Evolutionary conservation across 345 rosid species (phyloP), one percentile per base, ranked within the genome.

Genomic region (Erucastrum elatum): DNA sequence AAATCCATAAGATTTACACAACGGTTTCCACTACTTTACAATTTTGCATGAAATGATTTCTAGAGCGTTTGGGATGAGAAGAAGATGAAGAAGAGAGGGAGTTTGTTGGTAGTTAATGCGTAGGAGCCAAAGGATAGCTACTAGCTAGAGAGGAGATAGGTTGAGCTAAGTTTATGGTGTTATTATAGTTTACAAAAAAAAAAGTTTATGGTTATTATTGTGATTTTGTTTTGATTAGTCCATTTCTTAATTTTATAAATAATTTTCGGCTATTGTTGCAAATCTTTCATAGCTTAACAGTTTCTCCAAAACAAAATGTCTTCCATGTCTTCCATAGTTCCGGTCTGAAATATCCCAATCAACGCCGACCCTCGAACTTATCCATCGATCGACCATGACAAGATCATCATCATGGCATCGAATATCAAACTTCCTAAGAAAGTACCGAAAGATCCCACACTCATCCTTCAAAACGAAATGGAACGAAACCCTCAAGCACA

Each of bases 391-490:
- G 6, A 25, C 59, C 60, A 82, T 85, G 91, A 78, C 41, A 15
- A 75, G 85, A 56, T 79, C 80, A 8, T 73, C 85, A 33, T 66
- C 85, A 17, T 78, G 81, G 49, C 85, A 82, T 59, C 44, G 70
- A 1, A 73, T 77, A 33, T 76, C 74, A 35, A 70, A 75, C 17
- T 90, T 83, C 88, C 72, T 91, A 9, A 82, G 94, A 72, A 89
- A 87, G 72, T 85, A 88, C 80, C 70, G 87, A 31, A 91, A 75
- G 78, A 49, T 88, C 84, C 96, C 90, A 13, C 83, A 76, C 59
- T 83, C 87, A 0, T 76, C 86, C 6, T 87, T 77, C 87, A 88
- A 81, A 76, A 68, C 91, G 73, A 85, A 82, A 87, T 91, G 89
- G 93, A 90, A 83, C 60, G 86, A 81, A 27, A 74, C 51, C 33